Conservation (phyloP, 805 yeast species). For the Candida pini region DNA sequence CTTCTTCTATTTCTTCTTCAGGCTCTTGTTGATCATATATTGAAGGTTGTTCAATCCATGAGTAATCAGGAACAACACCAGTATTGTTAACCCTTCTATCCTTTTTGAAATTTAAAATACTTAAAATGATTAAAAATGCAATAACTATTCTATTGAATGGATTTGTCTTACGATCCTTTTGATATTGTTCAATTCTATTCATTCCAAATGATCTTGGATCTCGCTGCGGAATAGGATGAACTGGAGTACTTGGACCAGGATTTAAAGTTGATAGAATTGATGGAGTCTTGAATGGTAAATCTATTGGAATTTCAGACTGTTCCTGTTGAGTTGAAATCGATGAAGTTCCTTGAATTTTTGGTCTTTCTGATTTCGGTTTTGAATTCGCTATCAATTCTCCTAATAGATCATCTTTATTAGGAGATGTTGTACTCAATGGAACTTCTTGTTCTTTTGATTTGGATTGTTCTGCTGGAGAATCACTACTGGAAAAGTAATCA, state of each 20-base stretch:
- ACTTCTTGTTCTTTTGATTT: neutral
- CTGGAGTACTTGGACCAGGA: slow-evolving; percentile 27
- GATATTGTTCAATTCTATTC: slow-evolving; percentile 37
- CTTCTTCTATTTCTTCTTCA: neutral
- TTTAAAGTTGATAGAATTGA: slow-evolving; percentile 22
- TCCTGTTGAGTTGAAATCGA: neutral
- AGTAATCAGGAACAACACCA: slow-evolving; percentile 28
- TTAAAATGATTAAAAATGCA: slow-evolving; percentile 41
- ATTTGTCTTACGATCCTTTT: slow-evolving; percentile 49
- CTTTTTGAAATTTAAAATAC: slow-evolving; percentile 47
- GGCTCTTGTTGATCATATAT: slow-evolving; percentile 1
- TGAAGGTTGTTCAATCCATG: slow-evolving; percentile 17
- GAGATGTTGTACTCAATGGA: neutral
- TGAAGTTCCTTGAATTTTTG: neutral
- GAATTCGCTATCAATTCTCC: slow-evolving; percentile 9
- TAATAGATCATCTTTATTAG: neutral
- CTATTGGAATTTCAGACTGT: slow-evolving; percentile 37
- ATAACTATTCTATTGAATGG: slow-evolving; percentile 51
- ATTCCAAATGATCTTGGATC: slow-evolving; percentile 34
- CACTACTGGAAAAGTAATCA: slow-evolving; percentile 24
- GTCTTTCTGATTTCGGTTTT: neutral
- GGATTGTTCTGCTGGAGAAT: slow-evolving; percentile 1
- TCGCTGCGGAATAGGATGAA: slow-evolving; percentile 30
- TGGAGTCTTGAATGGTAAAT: slow-evolving; percentile 48
- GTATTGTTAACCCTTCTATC: slow-evolving; percentile 37